phyloP scores from a whole-genome alignment of 257 asterid genomes.

The Solanum microdontum region DNA sequence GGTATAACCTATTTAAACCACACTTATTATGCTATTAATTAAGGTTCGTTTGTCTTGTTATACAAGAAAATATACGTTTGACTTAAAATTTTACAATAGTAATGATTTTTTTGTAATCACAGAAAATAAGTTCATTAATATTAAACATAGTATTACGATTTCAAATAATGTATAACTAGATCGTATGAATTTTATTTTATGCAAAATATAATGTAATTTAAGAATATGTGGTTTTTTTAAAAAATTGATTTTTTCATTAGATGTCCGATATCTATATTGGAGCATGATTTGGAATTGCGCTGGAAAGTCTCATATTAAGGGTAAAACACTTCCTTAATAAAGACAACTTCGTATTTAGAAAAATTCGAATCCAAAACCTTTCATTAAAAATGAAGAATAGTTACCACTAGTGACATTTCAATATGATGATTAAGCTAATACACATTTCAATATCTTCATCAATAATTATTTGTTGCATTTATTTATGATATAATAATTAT shows the following conservation, averaged over 20 bases:
- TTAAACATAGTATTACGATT: neutral
- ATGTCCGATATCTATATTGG: too few relatives aligned
- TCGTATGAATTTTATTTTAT: neutral
- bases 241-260: too few relatives aligned
- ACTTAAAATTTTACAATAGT: neutral
- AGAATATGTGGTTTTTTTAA: neutral
- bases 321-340: too few relatives aligned
- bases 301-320: too few relatives aligned
- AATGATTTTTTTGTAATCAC: neutral
- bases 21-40: neutral
- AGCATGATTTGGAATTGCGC: too few relatives aligned
- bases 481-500: neutral
- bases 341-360: too few relatives aligned
- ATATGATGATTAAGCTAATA: neutral
- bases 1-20: neutral
- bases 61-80: neutral
- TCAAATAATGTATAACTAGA: neutral
- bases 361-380: too few relatives aligned
- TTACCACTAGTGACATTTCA: neutral
- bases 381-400: too few relatives aligned
- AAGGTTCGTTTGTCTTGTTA: neutral
- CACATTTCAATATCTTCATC: neutral
- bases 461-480: neutral
- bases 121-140: neutral
- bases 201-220: neutral